Evolutionary conservation across 2,329 filamentous ascomycete species (phyloP).

Genomic region (Alternaria postmessia): DNA sequence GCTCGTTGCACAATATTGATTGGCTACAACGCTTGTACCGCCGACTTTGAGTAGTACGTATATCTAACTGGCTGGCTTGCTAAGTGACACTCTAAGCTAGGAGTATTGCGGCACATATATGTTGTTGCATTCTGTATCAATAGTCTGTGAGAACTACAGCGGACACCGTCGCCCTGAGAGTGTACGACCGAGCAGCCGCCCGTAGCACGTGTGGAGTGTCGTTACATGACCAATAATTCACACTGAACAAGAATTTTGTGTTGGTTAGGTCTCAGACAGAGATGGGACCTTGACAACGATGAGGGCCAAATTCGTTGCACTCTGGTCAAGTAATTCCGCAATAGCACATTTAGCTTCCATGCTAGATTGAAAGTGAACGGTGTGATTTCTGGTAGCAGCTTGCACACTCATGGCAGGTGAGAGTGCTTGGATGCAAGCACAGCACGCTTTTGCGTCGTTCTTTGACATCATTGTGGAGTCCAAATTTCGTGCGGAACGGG

Average conservation of each 20-base stretch:
- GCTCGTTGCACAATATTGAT: constrained; percentile 6
- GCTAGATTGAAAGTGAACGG: background rate
- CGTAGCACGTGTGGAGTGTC: background rate
- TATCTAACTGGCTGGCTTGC: background rate
- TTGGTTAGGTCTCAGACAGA: background rate
- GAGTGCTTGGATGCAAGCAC: background rate
- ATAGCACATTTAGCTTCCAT: background rate
- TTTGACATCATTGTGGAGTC: background rate
- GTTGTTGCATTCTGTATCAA: background rate
- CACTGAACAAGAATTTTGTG: background rate
- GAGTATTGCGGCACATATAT: background rate
- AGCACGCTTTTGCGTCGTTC: background rate
- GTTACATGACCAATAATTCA: background rate
- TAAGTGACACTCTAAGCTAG: background rate
- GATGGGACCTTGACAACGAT: background rate
- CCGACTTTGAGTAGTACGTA: background rate
- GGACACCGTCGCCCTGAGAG: background rate
- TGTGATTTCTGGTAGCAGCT: background rate
- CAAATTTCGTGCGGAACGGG: background rate
- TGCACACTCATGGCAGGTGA: background rate
- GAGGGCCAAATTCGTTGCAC: background rate
- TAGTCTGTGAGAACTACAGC: background rate
- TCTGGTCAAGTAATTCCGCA: background rate
- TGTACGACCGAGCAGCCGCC: background rate
- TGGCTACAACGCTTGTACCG: background rate